Evolutionary conservation across 257 asterid genomes (phyloP).

Genomic region (Solanum boliviense): DNA sequence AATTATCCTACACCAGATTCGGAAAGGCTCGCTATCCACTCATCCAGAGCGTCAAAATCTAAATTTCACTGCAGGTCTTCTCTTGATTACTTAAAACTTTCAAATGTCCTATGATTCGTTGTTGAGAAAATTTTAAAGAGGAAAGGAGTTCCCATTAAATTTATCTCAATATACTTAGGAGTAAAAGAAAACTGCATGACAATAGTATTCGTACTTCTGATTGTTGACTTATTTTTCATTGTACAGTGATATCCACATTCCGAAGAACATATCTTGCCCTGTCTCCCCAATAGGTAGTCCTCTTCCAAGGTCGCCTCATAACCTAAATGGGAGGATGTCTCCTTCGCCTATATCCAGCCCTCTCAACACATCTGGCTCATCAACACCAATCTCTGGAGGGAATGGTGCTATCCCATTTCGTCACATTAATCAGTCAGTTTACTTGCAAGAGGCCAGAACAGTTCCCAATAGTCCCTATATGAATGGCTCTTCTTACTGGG

Average conservation of each 20-base stretch:
- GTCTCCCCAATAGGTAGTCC: slow-evolving; percentile 76
- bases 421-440: slow-evolving; percentile 35
- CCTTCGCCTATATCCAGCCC: slow-evolving; percentile 96
- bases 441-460: slow-evolving; percentile 30
- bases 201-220: background rate
- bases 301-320: slow-evolving; percentile 78
- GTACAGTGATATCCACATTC: slow-evolving; percentile 44
- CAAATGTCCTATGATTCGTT: background rate
- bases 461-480: slow-evolving; percentile 1
- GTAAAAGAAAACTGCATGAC: background rate
- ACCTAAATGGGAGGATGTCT: slow-evolving; percentile 70
- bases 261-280: slow-evolving; percentile 46
- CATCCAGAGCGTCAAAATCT: slow-evolving; percentile 46
- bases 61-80: slow-evolving; percentile 50
- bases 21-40: slow-evolving; percentile 54
- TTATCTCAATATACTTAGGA: background rate
- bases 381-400: slow-evolving; percentile 69
- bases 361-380: slow-evolving; percentile 62
- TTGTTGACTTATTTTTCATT: background rate
- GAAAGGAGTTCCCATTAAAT: background rate
- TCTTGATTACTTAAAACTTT: background rate
- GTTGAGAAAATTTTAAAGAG: background rate
- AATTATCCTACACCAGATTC: slow-evolving; percentile 31
- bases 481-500: slow-evolving; percentile 52
- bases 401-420: slow-evolving; percentile 52